A percentile compares a stretch with the other conserved stretches of the same genome.
phyloP scores from a whole-genome alignment of 495 filamentous ascomycete genomes.

The Chaetomium cochliodes region DNA sequence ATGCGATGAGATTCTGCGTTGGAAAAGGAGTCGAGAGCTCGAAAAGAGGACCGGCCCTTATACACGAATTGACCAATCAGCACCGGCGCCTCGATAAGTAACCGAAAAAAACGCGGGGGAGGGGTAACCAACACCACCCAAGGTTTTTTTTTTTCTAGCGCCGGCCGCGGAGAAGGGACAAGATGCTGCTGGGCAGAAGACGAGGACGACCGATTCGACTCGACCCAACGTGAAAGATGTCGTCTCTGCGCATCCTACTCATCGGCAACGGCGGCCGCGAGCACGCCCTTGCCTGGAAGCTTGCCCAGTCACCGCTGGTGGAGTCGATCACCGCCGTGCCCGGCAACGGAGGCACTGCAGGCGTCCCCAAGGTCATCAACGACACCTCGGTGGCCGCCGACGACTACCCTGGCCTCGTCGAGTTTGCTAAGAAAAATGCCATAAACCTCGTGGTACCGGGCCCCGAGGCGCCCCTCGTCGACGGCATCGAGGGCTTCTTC shows the following conservation, averaged over 20 bases:
- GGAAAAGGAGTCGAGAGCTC: too few species aligned
- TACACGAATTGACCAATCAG: slow-evolving; percentile 19
- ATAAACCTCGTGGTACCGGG: slow-evolving; percentile 88
- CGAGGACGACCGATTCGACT: slow-evolving; percentile 11
- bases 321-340: slow-evolving; percentile 65
- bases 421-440: slow-evolving; percentile 65
- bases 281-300: slow-evolving; percentile 93
- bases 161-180: slow-evolving; percentile 1
- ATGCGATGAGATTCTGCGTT: too few species aligned
- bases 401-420: slow-evolving; percentile 74
- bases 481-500: slow-evolving; percentile 84
- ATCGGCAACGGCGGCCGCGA: slow-evolving; percentile 93
- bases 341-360: slow-evolving; percentile 89
- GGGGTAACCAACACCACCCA: slow-evolving; percentile 6
- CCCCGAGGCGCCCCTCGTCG: slow-evolving; percentile 91
- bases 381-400: slow-evolving; percentile 62
- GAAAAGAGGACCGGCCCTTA: too few species aligned
- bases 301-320: slow-evolving; percentile 72
- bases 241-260: slow-evolving; percentile 64
- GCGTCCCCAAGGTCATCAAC: slow-evolving; percentile 69
- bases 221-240: slow-evolving; percentile 22
- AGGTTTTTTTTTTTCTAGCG: slow-evolving; percentile 2
- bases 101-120: slow-evolving; percentile 21
- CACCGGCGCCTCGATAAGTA: slow-evolving; percentile 9
- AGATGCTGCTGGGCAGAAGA: slow-evolving; percentile 16